A percentile compares a stretch with the other conserved stretches of the same genome.
phyloP scores from a whole-genome alignment of 139 green algal genomes.

The Penium margaritaceum region DNA sequence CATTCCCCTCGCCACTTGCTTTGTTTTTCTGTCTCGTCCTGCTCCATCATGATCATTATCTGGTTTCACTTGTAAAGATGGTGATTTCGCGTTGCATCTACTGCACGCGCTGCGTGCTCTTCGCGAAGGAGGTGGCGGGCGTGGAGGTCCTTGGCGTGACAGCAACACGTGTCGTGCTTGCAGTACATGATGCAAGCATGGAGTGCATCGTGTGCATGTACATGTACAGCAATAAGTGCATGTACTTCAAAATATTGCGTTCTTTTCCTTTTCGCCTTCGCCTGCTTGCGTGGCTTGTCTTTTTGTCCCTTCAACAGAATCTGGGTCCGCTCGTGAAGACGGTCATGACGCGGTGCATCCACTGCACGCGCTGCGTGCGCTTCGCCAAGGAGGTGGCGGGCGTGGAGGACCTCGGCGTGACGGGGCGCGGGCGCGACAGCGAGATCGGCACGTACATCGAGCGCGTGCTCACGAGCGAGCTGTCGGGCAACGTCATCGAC shows the following conservation, averaged over 20 bases:
- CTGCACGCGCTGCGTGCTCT: conserved; percentile 92
- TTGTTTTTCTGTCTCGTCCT: too few relatives aligned
- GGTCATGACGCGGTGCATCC: conserved; percentile 95
- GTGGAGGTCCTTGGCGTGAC: conserved; percentile 89
- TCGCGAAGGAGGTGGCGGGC: conserved; percentile 84
- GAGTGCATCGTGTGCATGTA: conserved; percentile 92
- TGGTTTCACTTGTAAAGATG: conserved; percentile 62
- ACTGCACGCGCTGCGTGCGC: conserved; percentile 91
- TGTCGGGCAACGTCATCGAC: conserved; percentile 96
- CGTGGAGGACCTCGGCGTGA: conserved; percentile 87
- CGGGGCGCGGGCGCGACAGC: conserved; percentile 70
- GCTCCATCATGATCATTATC: too few relatives aligned
- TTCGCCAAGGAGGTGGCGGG: conserved; percentile 89
- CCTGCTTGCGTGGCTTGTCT: too few relatives aligned
- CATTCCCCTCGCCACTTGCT: too few relatives aligned
- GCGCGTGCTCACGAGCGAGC: conserved; percentile 78
- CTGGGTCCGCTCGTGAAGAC: conserved; percentile 64
- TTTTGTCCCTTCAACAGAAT: conserved; percentile 76
- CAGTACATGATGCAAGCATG: conserved; percentile 71
- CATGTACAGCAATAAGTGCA: too few relatives aligned
- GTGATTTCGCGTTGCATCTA: conserved; percentile 96
- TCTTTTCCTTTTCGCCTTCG: too few relatives aligned
- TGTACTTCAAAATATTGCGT: too few relatives aligned
- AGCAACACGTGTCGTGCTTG: conserved; percentile 80
- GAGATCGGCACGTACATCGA: conserved; percentile 94